Conservation (phyloP, 139 green algal species). For the Coccomyxa sp. region DNA sequence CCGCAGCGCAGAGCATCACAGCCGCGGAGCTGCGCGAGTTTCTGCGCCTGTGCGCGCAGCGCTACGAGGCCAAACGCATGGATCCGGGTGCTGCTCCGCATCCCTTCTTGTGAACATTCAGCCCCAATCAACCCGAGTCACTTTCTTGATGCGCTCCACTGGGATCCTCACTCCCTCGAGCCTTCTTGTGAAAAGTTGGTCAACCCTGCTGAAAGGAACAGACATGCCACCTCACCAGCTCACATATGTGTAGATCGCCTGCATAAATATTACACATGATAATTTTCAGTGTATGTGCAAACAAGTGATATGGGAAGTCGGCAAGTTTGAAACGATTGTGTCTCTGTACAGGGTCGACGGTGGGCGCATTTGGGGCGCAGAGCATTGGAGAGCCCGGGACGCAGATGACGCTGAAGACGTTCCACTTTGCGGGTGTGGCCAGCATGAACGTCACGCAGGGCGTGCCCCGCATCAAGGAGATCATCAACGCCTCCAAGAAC, state of each 20-base stretch:
- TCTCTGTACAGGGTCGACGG: conserved; percentile 56
- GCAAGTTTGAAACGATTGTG: no score
- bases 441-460: conserved; percentile 97
- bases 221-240: no score
- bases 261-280: no score
- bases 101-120: not conserved
- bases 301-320: no score
- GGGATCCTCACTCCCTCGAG: no score
- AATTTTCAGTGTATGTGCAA: no score
- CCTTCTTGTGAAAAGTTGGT: no score
- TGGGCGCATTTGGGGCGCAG: conserved; percentile 91
- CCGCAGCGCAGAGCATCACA: not conserved
- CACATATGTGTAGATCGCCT: no score
- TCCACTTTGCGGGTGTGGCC: conserved; percentile 98
- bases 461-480: conserved; percentile 98
- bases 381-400: conserved; percentile 94
- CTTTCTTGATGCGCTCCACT: no score
- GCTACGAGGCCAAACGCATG: conserved; percentile 81
- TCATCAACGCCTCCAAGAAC: conserved; percentile 95
- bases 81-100: conserved; percentile 62
- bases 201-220: no score
- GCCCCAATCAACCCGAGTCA: no score
- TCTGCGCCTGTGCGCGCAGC: conserved; percentile 16
- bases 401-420: conserved; percentile 99
- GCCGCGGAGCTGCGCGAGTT: conserved; percentile 6